Conservation (phyloP, 2,329 filamentous ascomycete species). For the Pyrenochaeta sp. region DNA sequence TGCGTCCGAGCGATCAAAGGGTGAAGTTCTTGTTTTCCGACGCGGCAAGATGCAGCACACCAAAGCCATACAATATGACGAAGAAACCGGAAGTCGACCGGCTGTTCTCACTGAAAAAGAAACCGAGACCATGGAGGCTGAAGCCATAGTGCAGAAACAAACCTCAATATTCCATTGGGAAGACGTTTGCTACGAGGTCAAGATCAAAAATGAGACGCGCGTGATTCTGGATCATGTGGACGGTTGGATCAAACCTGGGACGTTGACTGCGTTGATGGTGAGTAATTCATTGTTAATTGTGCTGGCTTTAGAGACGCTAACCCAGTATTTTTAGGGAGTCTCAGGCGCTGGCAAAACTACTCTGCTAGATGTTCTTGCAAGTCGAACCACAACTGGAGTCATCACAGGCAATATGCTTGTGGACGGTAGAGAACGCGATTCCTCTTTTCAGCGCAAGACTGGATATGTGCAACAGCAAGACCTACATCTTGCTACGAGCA, state of each 20-base stretch:
- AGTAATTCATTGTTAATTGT: not conserved
- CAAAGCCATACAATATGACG: constrained; percentile 34
- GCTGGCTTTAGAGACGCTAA: not conserved
- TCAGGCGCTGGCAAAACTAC: constrained; percentile 91
- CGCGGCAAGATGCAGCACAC: constrained; percentile 48
- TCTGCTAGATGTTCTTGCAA: constrained; percentile 76
- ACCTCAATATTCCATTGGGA: constrained; percentile 49
- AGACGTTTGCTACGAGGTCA: constrained; percentile 34
- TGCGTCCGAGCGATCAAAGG: constrained; percentile 67
- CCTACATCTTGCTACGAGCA: constrained; percentile 40
- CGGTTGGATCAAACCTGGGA: constrained; percentile 65
- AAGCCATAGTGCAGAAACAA: constrained; percentile 43
- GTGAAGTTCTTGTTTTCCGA: constrained; percentile 72
- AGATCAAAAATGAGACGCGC: constrained; percentile 52
- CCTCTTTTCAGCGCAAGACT: constrained; percentile 85
- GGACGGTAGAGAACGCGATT: constrained; percentile 60
- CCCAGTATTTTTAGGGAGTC: constrained; percentile 67
- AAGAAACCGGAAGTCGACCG: constrained; percentile 47
- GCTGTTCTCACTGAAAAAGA: constrained; percentile 36
- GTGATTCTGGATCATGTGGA: constrained; percentile 62
- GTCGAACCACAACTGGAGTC: constrained; percentile 35
- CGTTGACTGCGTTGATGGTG: constrained; percentile 55
- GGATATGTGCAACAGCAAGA: constrained; percentile 80
- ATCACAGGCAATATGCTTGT: constrained; percentile 40
- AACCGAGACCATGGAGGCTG: constrained; percentile 34